phyloP scores from a whole-genome alignment of 176 grass and related monocot genomes.

The Eleusine coracana region DNA sequence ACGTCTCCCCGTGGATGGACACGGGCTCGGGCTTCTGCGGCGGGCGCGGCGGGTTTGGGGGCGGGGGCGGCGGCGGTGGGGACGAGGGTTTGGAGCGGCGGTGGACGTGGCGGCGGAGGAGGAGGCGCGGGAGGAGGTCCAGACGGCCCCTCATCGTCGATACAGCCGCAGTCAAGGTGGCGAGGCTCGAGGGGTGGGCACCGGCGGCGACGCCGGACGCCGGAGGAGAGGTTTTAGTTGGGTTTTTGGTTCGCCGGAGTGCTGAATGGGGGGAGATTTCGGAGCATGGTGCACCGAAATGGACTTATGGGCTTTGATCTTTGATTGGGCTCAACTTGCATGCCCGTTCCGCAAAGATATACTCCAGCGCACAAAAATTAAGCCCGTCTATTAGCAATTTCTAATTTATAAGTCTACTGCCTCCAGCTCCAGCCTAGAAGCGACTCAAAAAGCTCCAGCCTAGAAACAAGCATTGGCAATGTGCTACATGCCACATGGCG shows the following conservation, averaged over 20 bases:
- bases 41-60: slow-evolving; percentile 49
- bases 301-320: background rate
- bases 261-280: background rate
- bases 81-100: slow-evolving; percentile 30
- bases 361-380: background rate
- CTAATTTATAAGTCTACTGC: no score
- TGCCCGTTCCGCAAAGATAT: background rate
- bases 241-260: slow-evolving; percentile 37
- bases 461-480: background rate
- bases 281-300: background rate
- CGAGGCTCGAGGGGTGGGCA: background rate
- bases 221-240: slow-evolving; percentile 37
- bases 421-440: no score
- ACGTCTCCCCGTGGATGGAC: slow-evolving; percentile 59
- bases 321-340: background rate
- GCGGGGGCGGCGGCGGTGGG: slow-evolving; percentile 8
- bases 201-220: background rate
- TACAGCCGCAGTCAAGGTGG: background rate
- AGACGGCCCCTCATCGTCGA: slow-evolving; percentile 46
- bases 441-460: no score
- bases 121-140: slow-evolving; percentile 36
- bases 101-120: slow-evolving; percentile 44
- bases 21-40: slow-evolving; percentile 60
- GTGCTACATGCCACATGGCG: background rate
- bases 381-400: background rate